Evolutionary conservation across 495 filamentous ascomycete genomes (phyloP).

Genomic region (Penicillium longicatenatum): DNA sequence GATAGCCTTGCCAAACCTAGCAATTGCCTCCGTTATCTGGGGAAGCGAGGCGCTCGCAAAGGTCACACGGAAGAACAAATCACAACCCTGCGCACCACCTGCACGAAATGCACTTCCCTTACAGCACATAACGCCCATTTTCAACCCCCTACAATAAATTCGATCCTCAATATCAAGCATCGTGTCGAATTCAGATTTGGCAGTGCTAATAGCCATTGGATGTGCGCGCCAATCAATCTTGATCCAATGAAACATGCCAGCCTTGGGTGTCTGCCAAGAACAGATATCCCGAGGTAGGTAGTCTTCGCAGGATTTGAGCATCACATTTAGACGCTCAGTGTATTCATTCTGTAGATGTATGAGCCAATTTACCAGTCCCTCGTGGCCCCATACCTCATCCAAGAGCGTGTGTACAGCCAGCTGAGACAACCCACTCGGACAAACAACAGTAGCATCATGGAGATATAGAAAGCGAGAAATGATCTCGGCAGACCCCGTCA

Average conservation of each 20-base stretch:
- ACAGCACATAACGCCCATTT: not conserved
- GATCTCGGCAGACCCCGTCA: constrained; percentile 65
- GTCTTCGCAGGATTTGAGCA: constrained; percentile 64
- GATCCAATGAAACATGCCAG: constrained; percentile 79
- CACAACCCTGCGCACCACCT: not conserved
- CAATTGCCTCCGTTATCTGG: not conserved
- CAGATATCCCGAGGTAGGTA: constrained; percentile 68
- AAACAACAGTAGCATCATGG: constrained; percentile 69
- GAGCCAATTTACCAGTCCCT: constrained; percentile 77
- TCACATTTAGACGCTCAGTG: constrained; percentile 37
- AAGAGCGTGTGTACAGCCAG: constrained; percentile 75
- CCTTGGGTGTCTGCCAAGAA: constrained; percentile 69
- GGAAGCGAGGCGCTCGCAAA: constrained; percentile 6
- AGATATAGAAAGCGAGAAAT: constrained; percentile 68
- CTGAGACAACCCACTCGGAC: constrained; percentile 74
- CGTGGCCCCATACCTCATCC: constrained; percentile 83
- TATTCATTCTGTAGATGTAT: constrained; percentile 71
- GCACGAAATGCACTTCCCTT: constrained; percentile 5
- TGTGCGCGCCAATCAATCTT: constrained; percentile 17
- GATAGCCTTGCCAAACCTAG: not conserved
- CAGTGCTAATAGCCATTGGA: not conserved
- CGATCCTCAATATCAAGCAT: not conserved
- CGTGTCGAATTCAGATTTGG: not conserved
- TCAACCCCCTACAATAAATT: not conserved
- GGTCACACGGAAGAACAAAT: constrained; percentile 4